Evolutionary conservation across 139 green algal genomes (phyloP).

Genomic region (Gonium pectorale): DNA sequence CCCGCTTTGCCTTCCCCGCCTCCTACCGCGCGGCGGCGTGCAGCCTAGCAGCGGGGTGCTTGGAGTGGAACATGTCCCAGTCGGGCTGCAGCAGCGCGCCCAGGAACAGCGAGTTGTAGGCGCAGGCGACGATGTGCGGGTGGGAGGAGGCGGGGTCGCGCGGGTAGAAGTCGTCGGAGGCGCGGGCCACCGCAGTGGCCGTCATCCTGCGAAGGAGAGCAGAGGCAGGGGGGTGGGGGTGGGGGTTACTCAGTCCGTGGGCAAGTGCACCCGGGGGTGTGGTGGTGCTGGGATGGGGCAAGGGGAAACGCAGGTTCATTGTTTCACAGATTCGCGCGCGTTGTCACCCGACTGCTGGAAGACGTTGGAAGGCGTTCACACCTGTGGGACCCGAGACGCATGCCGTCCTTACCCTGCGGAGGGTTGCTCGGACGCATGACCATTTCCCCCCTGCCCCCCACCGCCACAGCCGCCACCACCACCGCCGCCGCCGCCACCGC

Average conservation of each 20-base stretch:
- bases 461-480: background rate
- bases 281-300: too few species aligned
- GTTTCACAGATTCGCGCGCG: too few species aligned
- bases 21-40: constrained; percentile 65
- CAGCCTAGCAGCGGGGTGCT: constrained; percentile 61
- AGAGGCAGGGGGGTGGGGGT: background rate
- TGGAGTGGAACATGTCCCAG: constrained; percentile 87
- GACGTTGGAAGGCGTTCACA: too few species aligned
- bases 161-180: constrained; percentile 89
- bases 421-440: too few species aligned
- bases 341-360: too few species aligned
- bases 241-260: background rate
- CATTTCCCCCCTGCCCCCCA: background rate
- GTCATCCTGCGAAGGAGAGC: constrained; percentile 68
- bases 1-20: constrained; percentile 49
- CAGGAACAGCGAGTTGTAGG: constrained; percentile 88
- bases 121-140: constrained; percentile 92
- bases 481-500: background rate
- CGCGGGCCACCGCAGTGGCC: constrained; percentile 91
- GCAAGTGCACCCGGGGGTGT: too few species aligned
- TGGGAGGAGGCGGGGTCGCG: constrained; percentile 82
- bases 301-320: too few species aligned
- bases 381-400: too few species aligned
- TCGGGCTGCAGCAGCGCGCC: constrained; percentile 79
- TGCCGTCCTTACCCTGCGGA: too few species aligned